A percentile compares a stretch with the other conserved stretches of the same genome.
These are phyloP conservation scores for Inonotus hispidus DNA, from an alignment of 1,284 basidiomycete genomes.

Conservation along the genomic window DNA sequence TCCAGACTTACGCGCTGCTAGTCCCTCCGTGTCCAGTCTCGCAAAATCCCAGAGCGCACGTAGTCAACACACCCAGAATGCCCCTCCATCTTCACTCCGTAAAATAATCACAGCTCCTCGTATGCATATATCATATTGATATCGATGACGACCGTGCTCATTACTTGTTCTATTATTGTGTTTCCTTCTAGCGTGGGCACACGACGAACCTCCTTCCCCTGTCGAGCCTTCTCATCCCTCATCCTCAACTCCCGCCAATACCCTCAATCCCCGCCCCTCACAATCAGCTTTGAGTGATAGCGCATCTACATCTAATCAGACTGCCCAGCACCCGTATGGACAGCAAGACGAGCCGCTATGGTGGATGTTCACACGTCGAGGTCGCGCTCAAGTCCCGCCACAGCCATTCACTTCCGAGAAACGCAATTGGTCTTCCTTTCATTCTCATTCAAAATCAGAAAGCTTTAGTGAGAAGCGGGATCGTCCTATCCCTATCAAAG, in stretches of 20 bases:
- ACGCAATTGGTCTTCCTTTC: slow-evolving; percentile 13
- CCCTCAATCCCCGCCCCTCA: slow-evolving; percentile 23
- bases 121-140: slow-evolving; percentile 33
- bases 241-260: slow-evolving; percentile 15
- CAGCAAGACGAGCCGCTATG: slow-evolving; percentile 43
- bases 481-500: slow-evolving; percentile 9
- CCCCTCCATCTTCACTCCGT: slow-evolving; percentile 38
- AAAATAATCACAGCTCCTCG: slow-evolving; percentile 67
- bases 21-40: slow-evolving; percentile 35
- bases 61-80: slow-evolving; percentile 32
- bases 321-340: slow-evolving; percentile 26
- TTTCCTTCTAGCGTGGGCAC: slow-evolving; percentile 67
- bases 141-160: slow-evolving; percentile 1
- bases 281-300: slow-evolving; percentile 39
- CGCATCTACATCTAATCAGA: slow-evolving; percentile 33
- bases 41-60: slow-evolving; percentile 38
- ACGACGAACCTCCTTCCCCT: slow-evolving; percentile 74
- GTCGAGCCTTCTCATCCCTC: slow-evolving; percentile 21
- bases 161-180: neutral
- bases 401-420: slow-evolving; percentile 25
- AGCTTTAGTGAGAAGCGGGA: slow-evolving; percentile 1
- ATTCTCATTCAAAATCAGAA: neutral
- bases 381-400: slow-evolving; percentile 22
- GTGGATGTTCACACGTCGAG: slow-evolving; percentile 61
- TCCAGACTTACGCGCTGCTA: slow-evolving; percentile 22